Conservation (phyloP, 2,329 filamentous ascomycete species). For the Hysterium pulicare region DNA sequence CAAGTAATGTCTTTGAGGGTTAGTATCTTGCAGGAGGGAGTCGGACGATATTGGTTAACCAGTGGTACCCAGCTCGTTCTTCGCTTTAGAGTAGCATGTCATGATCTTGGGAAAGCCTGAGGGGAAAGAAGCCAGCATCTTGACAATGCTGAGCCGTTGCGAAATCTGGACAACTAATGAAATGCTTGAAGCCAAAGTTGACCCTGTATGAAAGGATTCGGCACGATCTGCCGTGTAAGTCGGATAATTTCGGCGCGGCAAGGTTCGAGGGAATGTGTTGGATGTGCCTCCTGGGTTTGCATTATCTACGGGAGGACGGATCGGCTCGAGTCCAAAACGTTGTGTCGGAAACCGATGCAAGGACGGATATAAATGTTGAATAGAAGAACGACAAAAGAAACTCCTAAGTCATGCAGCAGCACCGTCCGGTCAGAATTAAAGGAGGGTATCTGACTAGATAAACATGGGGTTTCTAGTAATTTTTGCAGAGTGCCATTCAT, state of each 20-base stretch:
- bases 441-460: not conserved
- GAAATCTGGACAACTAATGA: no score
- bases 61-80: no score
- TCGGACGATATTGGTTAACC: no score
- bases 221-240: not conserved
- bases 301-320: constrained; percentile 2
- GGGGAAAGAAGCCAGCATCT: no score
- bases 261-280: no score
- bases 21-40: no score
- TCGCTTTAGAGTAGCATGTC: no score
- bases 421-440: not conserved
- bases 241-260: not conserved
- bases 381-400: not conserved
- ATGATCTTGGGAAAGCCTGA: no score
- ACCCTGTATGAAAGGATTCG: not conserved
- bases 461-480: not conserved
- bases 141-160: no score
- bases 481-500: not conserved
- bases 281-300: not conserved
- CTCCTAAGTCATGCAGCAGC: not conserved
- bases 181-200: no score
- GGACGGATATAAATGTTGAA: not conserved
- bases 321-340: constrained; percentile 1
- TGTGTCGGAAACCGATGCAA: not conserved
- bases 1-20: no score